Evolutionary conservation across 306 rosid genomes (phyloP).

Genomic region (Fragaria iinumae): DNA sequence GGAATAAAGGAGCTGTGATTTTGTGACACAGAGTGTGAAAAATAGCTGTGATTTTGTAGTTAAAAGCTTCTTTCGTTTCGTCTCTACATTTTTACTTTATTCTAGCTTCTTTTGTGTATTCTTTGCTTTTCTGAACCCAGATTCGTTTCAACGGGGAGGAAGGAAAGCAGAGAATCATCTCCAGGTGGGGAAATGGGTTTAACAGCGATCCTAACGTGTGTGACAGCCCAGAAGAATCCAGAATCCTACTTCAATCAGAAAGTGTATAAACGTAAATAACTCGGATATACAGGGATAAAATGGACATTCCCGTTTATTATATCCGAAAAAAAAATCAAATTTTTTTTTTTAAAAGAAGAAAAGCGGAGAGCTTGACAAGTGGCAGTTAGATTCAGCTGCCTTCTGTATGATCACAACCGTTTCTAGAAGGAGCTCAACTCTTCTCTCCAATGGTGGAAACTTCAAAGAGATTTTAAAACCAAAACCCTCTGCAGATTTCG

Average conservation of each 20-base stretch:
- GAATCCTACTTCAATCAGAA: neutral
- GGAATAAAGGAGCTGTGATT: constrained; percentile 43
- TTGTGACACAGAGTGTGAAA: constrained; percentile 18
- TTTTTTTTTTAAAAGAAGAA: too few relatives aligned
- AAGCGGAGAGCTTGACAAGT: neutral
- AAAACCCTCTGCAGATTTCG: neutral
- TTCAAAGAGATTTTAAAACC: neutral
- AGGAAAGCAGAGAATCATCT: constrained; percentile 56
- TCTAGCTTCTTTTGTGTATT: constrained; percentile 22
- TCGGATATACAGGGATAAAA: too few relatives aligned
- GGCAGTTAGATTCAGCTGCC: neutral
- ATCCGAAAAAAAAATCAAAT: too few relatives aligned
- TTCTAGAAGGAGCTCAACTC: constrained; percentile 26
- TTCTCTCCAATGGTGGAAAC: neutral
- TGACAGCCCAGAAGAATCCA: constrained; percentile 14
- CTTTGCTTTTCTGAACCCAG: constrained; percentile 20
- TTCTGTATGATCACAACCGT: neutral
- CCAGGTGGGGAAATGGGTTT: constrained; percentile 28
- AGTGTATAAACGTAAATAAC: neutral
- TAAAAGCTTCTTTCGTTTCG: constrained; percentile 64
- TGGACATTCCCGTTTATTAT: too few relatives aligned
- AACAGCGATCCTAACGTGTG: too few relatives aligned
- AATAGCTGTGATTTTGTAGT: constrained; percentile 40
- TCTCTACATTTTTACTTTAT: constrained; percentile 30
- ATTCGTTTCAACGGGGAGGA: constrained; percentile 63